Conservation (phyloP, 2,329 filamentous ascomycete species). For the Clarireedia hainanense region DNA sequence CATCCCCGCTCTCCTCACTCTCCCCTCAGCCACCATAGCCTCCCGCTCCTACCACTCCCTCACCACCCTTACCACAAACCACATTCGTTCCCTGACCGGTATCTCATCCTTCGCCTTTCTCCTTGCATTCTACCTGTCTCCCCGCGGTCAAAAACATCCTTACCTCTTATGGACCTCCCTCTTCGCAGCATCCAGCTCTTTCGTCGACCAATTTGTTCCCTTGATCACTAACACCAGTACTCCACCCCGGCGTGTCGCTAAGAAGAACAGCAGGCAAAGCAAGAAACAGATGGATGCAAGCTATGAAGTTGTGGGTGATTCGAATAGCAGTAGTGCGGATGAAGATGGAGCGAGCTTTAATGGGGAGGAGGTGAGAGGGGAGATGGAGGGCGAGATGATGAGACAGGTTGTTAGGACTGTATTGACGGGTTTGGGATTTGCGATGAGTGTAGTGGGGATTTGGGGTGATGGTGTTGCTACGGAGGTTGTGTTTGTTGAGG, state of each 20-base stretch:
- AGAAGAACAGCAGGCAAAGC: conserved; percentile 21
- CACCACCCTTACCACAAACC: conserved; percentile 52
- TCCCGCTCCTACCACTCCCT: conserved; percentile 64
- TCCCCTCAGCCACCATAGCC: conserved; percentile 67
- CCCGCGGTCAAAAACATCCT: conserved; percentile 68
- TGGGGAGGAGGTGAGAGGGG: conserved; percentile 52
- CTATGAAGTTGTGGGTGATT: conserved; percentile 58
- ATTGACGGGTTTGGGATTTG: conserved; percentile 48
- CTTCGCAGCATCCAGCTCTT: conserved; percentile 47
- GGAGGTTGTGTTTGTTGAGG: conserved; percentile 20
- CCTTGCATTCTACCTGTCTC: conserved; percentile 71
- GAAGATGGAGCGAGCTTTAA: conserved; percentile 39
- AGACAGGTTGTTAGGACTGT: conserved; percentile 47
- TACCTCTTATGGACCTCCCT: conserved; percentile 83
- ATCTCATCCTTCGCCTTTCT: conserved; percentile 65
- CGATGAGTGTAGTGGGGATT: conserved; percentile 55
- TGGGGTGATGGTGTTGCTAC: conserved; percentile 53
- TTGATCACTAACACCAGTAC: not conserved
- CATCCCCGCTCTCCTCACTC: conserved; percentile 70
- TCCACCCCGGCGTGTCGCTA: not conserved
- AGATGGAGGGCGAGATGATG: conserved; percentile 47
- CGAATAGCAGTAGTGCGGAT: conserved; percentile 45
- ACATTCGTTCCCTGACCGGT: conserved; percentile 59
- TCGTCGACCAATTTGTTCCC: conserved; percentile 32
- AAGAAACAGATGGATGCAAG: conserved; percentile 53